Evolutionary conservation across 2,329 filamentous ascomycete genomes (phyloP).

Genomic region (Aspergillus luchuensis): DNA sequence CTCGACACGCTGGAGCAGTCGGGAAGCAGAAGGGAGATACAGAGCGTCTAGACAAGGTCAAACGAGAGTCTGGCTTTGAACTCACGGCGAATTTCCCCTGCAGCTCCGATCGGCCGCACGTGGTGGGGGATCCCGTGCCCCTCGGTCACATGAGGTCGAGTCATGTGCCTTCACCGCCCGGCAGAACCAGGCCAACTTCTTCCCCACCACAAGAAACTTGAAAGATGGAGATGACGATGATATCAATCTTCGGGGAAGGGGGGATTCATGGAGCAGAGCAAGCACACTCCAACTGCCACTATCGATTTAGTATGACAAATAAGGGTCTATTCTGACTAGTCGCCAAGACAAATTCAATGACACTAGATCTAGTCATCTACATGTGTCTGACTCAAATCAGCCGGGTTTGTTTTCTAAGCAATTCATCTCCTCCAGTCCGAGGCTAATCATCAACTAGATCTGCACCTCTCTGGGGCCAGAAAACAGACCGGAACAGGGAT

Average conservation of each 20-base stretch:
- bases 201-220: background rate
- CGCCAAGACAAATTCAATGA: background rate
- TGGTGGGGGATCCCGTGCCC: constrained; percentile 9
- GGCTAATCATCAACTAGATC: background rate
- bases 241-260: background rate
- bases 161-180: background rate
- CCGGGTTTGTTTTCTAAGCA: background rate
- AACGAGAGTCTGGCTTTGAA: background rate
- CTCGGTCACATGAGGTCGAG: background rate
- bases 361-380: background rate
- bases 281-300: no score
- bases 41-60: background rate
- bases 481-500: background rate
- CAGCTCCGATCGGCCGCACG: constrained; percentile 17
- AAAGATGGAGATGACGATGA: background rate
- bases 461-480: background rate
- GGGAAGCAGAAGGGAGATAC: background rate
- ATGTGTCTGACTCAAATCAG: background rate
- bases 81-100: constrained; percentile 10
- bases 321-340: background rate
- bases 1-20: constrained; percentile 3
- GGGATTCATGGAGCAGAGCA: no score
- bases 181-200: background rate
- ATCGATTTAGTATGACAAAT: no score
- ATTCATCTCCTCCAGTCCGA: background rate